Base-by-base conservation (phyloP, 1,139 yeast species). In the Kodamaea alishanica region DNA sequence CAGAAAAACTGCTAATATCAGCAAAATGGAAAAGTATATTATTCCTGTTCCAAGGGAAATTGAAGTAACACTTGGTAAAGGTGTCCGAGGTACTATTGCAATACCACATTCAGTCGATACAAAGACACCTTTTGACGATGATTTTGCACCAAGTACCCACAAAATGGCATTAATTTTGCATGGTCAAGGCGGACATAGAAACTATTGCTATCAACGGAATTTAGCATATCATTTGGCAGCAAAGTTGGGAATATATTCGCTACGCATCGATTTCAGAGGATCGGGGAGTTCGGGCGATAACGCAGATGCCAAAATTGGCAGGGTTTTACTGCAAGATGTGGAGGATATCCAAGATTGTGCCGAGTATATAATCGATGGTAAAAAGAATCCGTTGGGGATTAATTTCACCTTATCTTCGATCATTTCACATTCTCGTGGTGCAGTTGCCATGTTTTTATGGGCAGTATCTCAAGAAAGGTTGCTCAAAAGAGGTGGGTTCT, bases 171-270 rank as follows among this genome's bases (percentile, higher is more conserved):
- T 72, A 35, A 56, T 72, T 27, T 47, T 71, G 22, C 97, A 90
- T 55, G 97, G 97, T 2, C 84, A 79, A 47, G 89, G 82, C 0
- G 95, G 96, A 0, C 95, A 89, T 56, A 76, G 89, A 46, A 77
- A 85, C 62, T 84, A 87, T 57, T 79, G 87, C 44, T 89, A 84
- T 60, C 90, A 84, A 49, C 75, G 75, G 31, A 50, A 63, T 12
- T 58, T 88, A 35, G 92, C 95, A 1, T 75, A 77, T 32, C 61
- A 62, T 27, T 58, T 90, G 38, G 81, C 92, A 0, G 59, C 66
- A 5, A 70, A 73, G 23, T 60, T 74, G 44, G 95, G 95, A 0
- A 65, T 79, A 37, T 77, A 72, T 56, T 73, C 82, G 1, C 68
- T 85, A 36, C 65, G 97, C 49, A 81, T 89, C 48, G 97, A 90